These are phyloP conservation scores for Backusella liffmaniae DNA, from an alignment of 192 early-diverging fungal genomes.

Conservation along the genomic window DNA sequence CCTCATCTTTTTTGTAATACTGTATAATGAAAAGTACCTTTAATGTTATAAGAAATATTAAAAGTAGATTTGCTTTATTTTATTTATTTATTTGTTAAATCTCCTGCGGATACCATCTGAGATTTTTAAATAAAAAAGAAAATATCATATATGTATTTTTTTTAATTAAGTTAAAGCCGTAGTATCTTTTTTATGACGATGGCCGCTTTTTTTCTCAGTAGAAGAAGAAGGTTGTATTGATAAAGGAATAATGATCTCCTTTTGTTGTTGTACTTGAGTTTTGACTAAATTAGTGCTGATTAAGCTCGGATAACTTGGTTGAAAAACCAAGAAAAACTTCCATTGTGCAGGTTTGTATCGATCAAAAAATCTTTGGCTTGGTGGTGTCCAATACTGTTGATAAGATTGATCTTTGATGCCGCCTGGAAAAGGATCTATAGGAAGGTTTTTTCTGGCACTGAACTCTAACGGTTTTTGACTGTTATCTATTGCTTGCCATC, in stretches of 20 bases:
- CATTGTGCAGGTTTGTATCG: not conserved
- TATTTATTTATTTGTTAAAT: not conserved
- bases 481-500: not conserved
- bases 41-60: too few relatives aligned
- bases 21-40: too few relatives aligned
- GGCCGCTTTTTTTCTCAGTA: not conserved
- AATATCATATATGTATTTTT: not conserved
- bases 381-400: not conserved
- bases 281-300: not conserved
- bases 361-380: not conserved
- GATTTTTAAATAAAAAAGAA: not conserved
- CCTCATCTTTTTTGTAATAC: not conserved
- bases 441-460: not conserved
- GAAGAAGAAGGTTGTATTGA: not conserved
- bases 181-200: not conserved
- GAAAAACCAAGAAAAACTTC: not conserved
- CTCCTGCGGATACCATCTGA: not conserved
- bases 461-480: not conserved
- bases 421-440: not conserved
- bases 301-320: not conserved
- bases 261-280: not conserved
- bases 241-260: not conserved
- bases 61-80: not conserved
- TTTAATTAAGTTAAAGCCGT: not conserved
- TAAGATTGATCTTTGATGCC: not conserved